Evolutionary conservation across 1,284 basidiomycete genomes (phyloP), one percentile per base, ranked within the genome.

Genomic region (Sporisorium reilianum): DNA sequence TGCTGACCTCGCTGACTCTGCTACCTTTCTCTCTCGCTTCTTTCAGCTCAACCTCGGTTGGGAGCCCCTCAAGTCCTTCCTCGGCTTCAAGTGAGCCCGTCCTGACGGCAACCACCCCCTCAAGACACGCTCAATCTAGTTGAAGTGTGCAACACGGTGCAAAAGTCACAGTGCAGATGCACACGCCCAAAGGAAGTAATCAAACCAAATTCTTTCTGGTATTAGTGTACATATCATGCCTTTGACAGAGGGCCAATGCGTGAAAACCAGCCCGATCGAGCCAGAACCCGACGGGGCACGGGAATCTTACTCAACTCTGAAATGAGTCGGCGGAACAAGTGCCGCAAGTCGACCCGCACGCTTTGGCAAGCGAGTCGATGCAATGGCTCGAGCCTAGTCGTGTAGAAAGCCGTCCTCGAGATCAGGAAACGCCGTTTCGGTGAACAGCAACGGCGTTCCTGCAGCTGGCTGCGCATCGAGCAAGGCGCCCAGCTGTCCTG

Each of bases 51-150:
- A 73, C 57, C 80, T 84, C 51, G 83, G 83, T 53, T 84, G 75
- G 66, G 81, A 83, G 62, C 81, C 83, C 23, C 81, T 84, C 67
- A 80, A 80, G 78, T 78, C 81, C 25, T 84, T 83, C 78, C 68
- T 83, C 30, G 80, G 80, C 49, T 55, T 82, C 74, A 81, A 84
- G 75, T 84, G 69, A 71, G 55, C 44, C 20, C 25, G 22, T 23
- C 40, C 22, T 57, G 32, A 23, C 30, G 20, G 4, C 26, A 9
- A 30, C 16, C n/a, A n/a, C 18, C 32, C 16, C 36, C 11, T 38
- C 20, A 20, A 55, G n/a, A 14, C 44, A 50, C 28, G 46, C 60
- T 53, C 28, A n/a, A 46, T 48, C 51, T 28, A 40, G 41, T 11
- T 34, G 7, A 16, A 16, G 7, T 23, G 7, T 23, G 45, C 28